These are phyloP conservation scores for Ustilago bromivora DNA, from an alignment of 1,284 basidiomycete species.

Conservation along the genomic window DNA sequence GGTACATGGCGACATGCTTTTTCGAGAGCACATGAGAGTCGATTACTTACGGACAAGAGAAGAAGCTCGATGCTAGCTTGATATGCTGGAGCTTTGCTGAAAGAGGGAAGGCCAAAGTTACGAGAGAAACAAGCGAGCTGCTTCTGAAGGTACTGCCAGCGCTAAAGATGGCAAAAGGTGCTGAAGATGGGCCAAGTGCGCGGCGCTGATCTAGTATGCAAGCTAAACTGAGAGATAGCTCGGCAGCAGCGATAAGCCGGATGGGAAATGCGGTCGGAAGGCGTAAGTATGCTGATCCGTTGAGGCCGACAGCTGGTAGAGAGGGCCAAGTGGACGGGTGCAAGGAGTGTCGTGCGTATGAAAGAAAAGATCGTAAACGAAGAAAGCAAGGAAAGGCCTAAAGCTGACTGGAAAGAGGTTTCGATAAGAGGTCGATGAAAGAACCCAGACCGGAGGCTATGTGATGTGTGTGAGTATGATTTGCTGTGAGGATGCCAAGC, in stretches of 20 bases:
- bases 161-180: background rate
- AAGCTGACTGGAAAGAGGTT: slow-evolving; percentile 18
- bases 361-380: slow-evolving; percentile 11
- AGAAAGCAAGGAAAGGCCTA: slow-evolving; percentile 8
- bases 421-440: slow-evolving; percentile 6
- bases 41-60: slow-evolving; percentile 34
- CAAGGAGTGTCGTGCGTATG: background rate
- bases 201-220: slow-evolving; percentile 4
- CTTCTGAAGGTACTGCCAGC: slow-evolving; percentile 7
- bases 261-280: slow-evolving; percentile 5
- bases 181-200: background rate
- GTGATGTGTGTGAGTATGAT: background rate
- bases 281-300: background rate
- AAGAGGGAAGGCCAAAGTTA: background rate
- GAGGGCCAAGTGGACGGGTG: background rate
- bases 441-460: slow-evolving; percentile 1
- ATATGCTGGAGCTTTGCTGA: background rate
- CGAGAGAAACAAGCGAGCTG: slow-evolving; percentile 9
- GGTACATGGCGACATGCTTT: background rate
- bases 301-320: background rate
- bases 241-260: background rate
- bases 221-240: slow-evolving; percentile 9
- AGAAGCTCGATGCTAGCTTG: slow-evolving; percentile 2
- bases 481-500: background rate
- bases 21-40: background rate